Evolutionary conservation across 2,329 filamentous ascomycete genomes (phyloP).

Genomic region (Stemphylium vesicarium): DNA sequence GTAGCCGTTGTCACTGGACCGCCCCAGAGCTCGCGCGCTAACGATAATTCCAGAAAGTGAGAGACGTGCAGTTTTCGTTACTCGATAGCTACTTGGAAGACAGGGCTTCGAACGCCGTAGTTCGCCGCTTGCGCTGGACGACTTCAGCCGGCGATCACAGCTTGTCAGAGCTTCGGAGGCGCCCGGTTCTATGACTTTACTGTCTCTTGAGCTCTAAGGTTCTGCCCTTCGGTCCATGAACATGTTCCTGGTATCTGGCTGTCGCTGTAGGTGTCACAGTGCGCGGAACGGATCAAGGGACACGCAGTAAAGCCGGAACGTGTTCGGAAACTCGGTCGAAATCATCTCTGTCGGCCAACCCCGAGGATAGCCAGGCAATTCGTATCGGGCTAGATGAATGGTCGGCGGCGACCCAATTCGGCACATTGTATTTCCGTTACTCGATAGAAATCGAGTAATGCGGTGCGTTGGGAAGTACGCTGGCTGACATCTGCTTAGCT

Average conservation of each 20-base stretch:
- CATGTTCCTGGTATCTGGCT: neutral
- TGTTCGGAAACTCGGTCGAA: conserved; percentile 11
- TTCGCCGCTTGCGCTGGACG: conserved; percentile 19
- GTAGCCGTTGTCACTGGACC: conserved; percentile 5
- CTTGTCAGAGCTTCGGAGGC: neutral
- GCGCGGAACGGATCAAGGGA: neutral
- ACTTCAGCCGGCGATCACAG: neutral
- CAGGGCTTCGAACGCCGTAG: conserved; percentile 20
- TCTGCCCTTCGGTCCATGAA: neutral
- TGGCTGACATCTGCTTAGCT: conserved; percentile 36
- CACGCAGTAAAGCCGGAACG: neutral
- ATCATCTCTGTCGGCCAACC: conserved; percentile 27
- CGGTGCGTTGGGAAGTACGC: conserved; percentile 32
- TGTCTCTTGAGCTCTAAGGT: neutral
- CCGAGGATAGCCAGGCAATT: conserved; percentile 25
- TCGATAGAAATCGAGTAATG: conserved; percentile 48
- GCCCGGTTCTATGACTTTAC: neutral
- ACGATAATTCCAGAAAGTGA: conserved; percentile 7
- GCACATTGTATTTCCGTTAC: conserved; percentile 37
- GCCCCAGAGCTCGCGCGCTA: conserved; percentile 22
- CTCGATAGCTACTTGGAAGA: conserved; percentile 39
- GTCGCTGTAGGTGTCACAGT: neutral
- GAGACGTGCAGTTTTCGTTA: conserved; percentile 36
- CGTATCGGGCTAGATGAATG: conserved; percentile 18
- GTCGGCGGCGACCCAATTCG: conserved; percentile 19